Evolutionary conservation across 371 early-diverging fungal genomes (phyloP).

Genomic region (Gilbertella persicaria): DNA sequence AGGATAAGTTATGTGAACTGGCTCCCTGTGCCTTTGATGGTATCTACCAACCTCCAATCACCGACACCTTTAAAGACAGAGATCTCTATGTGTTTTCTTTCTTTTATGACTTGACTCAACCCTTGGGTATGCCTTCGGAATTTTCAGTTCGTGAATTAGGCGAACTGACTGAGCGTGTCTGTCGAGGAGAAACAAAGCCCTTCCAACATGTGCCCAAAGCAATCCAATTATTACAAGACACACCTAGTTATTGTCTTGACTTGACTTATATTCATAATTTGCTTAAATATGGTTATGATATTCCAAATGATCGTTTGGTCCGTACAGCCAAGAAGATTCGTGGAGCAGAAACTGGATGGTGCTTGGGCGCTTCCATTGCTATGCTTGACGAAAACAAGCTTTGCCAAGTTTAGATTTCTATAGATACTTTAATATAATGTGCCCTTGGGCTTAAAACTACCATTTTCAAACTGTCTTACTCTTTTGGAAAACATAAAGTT

Average conservation of each 20-base stretch:
- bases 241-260: slow-evolving; percentile 78
- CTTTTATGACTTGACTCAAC: slow-evolving; percentile 86
- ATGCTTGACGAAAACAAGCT: slow-evolving; percentile 52
- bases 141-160: slow-evolving; percentile 65
- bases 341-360: slow-evolving; percentile 93
- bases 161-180: slow-evolving; percentile 62
- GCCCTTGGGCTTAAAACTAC: too few species aligned
- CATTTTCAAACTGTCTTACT: too few species aligned
- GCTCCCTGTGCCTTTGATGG: slow-evolving; percentile 87
- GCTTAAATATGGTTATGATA: slow-evolving; percentile 76
- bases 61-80: slow-evolving; percentile 61
- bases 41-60: slow-evolving; percentile 79
- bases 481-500: too few species aligned
- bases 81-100: slow-evolving; percentile 92
- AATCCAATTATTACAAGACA: slow-evolving; percentile 23
- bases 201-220: slow-evolving; percentile 37
- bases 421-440: too few species aligned
- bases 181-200: slow-evolving; percentile 44
- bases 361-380: slow-evolving; percentile 85
- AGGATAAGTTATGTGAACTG: slow-evolving; percentile 52
- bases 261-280: slow-evolving; percentile 79
- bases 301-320: slow-evolving; percentile 65
- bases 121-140: slow-evolving; percentile 61
- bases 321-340: slow-evolving; percentile 85
- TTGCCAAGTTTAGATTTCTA: slow-evolving; percentile 9